Evolutionary conservation across 192 early-diverging fungal genomes (phyloP).

Genomic region (Cetraspora pellucida): DNA sequence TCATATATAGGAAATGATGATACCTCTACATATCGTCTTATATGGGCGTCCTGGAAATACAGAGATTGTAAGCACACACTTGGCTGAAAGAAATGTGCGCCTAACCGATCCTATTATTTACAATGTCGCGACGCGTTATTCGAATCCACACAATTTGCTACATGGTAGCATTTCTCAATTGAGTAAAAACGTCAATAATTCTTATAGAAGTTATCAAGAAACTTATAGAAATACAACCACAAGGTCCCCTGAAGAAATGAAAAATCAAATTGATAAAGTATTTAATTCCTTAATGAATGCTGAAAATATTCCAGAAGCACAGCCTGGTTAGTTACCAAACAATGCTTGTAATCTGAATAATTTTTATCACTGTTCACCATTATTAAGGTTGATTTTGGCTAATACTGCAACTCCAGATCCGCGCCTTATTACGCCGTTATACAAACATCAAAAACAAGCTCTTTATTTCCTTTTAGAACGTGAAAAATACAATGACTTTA

Average conservation of each 20-base stretch:
- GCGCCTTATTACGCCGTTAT: slow-evolving; percentile 57
- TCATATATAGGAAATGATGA: slow-evolving; percentile 38
- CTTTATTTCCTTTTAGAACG: slow-evolving; percentile 77
- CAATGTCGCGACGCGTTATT: slow-evolving; percentile 39
- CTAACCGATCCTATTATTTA: slow-evolving; percentile 40
- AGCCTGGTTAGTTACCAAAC: slow-evolving; percentile 47
- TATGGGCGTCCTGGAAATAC: slow-evolving; percentile 37
- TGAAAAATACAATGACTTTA: slow-evolving; percentile 67
- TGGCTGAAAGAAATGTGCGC: slow-evolving; percentile 35
- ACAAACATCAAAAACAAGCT: slow-evolving; percentile 83
- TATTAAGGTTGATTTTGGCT: not conserved
- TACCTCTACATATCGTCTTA: slow-evolving; percentile 42
- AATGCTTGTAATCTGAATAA: not conserved
- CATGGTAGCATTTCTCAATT: slow-evolving; percentile 36
- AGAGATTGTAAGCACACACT: slow-evolving; percentile 39
- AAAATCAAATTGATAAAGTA: slow-evolving; percentile 61
- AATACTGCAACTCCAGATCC: not conserved
- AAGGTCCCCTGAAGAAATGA: slow-evolving; percentile 42
- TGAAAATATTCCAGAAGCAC: slow-evolving; percentile 51
- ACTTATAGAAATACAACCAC: slow-evolving; percentile 23
- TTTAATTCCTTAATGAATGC: slow-evolving; percentile 59
- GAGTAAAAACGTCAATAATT: slow-evolving; percentile 37
- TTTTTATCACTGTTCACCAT: not conserved
- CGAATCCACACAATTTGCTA: slow-evolving; percentile 38
- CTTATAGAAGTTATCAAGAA: slow-evolving; percentile 36